Base-by-base conservation (phyloP, 768 basidiomycete species). In the Gyrodon lividus region DNA sequence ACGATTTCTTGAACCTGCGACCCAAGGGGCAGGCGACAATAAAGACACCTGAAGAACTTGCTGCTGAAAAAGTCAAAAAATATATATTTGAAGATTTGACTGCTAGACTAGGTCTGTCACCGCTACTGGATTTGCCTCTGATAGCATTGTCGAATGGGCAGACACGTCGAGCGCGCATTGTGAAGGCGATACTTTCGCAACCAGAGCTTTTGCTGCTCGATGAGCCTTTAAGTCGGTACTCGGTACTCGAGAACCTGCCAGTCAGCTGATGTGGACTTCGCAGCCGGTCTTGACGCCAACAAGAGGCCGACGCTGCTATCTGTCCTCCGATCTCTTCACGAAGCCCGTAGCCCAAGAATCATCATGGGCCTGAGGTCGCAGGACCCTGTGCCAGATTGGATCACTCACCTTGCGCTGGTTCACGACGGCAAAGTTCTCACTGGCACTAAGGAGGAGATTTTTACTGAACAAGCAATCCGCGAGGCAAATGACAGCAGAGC, bases 101-200 rank as follows among this genome's bases (percentile, higher is more conserved):
- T 0, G 68, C 73, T 3, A 66, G 69, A 42, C 76, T 98, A 64
- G 77, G 78, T 8, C 71, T 98, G 35, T 64, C 67, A 2, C 58
- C 74, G 5, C 69, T 95, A 22, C 72, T 98, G n/a, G 86, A 94
- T 62, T 62, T 96, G 5, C 96, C 96, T 0, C 65, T 90, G 4
- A 76, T 98, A 7, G 90, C 90, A 0, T 67, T 98, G 46, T 91
- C 88, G 55, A 96, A 95, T 61, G 96, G 96, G 0, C 95, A 99
- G 73, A 98, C 87, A 26, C 73, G 95, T 34, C 73, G 92, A 16
- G 93, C 93, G 5, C 74, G 94, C 40, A 89, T 99, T 42, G 76
- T 89, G 8, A 82, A 85, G 56, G 89, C 89, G 0, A 67, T 98
- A 8, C 64, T 98, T 28, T 72, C 68, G 16, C 75, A 79, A 40